Base-by-base conservation (phyloP, 768 basidiomycete genomes). In the Tricholomella constricta region DNA sequence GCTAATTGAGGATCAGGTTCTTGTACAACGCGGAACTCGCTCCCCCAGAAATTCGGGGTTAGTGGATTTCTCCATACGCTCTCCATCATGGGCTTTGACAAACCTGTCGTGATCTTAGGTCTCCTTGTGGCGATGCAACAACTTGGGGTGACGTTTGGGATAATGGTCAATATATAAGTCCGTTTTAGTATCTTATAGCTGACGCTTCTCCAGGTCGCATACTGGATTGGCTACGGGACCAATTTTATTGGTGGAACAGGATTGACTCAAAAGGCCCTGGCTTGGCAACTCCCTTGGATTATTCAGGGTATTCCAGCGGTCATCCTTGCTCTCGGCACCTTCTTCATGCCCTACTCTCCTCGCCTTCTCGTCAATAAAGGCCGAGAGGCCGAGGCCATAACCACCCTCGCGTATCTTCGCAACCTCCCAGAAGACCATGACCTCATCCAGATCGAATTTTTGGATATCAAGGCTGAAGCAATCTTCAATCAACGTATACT, bases 351-450 rank as follows among this genome's bases (percentile, higher is more conserved):
- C 19, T 74, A 70, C 47, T 76, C 76, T 17, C 76, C 76, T 17
- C 69, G 76, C 45, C 77, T 76, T 71, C 61, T 77, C 32, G 67
- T 70, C 54, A 69, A 72, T 45, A 65, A 69, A 59, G 71, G 72
- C 0, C 69, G 71, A 6, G 65, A 66, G 41, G 62, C 60, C 5
- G 74, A 78, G 36, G 73, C 74, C 6, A 47, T 71, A 20, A 44
- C 57, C 12, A 72, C 69, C 2, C 50, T 77, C 8, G 67, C 71
- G 2, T 62, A 63, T 52, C 54, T 76, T 31, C 71, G 75, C 51
- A 65, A 65, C 27, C 69, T 67, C 38, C 64, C 69, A 5, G 50
- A 59, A 6, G 64, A 72, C 45, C 58, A 73, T 2, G 31, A 64
- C 32, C 51, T 63, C 1, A 67, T 76, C 6, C 71, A 68, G 15